Evolutionary conservation across 1,139 yeast species (phyloP), one percentile per base, ranked within the genome.

Genomic region (Geotrichum siamense): DNA sequence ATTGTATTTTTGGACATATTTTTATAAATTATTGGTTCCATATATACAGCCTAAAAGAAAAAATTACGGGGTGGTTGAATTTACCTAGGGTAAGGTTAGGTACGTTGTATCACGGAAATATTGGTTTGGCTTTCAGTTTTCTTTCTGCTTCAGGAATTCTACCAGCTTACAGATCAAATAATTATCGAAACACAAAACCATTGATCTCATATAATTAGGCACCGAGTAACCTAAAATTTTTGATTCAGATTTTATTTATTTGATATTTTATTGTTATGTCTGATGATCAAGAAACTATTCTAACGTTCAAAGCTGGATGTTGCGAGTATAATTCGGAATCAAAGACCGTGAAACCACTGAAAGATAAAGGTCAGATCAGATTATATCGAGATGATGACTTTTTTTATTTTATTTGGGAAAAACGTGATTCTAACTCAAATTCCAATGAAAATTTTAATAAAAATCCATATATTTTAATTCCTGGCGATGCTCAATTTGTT

Each of bases 401-500:
- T 32, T 71, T 79, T 52, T 74, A 72, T 59, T 75, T 79, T 51
- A 68, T 65, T 49, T 80, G 87, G 87, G 68, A 64, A 33, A 79
- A 85, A 21, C 65, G 76, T 33, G 44, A 38, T 20, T 31, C 25
- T 15, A 23, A 27, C 19, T 17, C 19, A 16, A 26, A 28, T 33
- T 42, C 58, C 10, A 53, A 51, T 17, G 69, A 71, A 35, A 31
- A 23, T n/a, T 47, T 51, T 30, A 21, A 29, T 16, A 16, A 13
- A 8, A 63, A 66, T 43, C 93, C 83, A 54, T 69, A 86, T 53
- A 72, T 87, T 54, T 75, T 91, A 44, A 82, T 91, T 54, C 96
- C 96, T 0, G 97, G 96, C 2, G 97, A 91, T 59, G 94, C 89
- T 35, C 76, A 81, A 38, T 85, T 94, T 79, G 75, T 75, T 48